Percentiles rank a stretch among this genome's conserved stretches.
phyloP scores from a whole-genome alignment of 2,329 filamentous ascomycete genomes.

The Trichothecium sympodiale region DNA sequence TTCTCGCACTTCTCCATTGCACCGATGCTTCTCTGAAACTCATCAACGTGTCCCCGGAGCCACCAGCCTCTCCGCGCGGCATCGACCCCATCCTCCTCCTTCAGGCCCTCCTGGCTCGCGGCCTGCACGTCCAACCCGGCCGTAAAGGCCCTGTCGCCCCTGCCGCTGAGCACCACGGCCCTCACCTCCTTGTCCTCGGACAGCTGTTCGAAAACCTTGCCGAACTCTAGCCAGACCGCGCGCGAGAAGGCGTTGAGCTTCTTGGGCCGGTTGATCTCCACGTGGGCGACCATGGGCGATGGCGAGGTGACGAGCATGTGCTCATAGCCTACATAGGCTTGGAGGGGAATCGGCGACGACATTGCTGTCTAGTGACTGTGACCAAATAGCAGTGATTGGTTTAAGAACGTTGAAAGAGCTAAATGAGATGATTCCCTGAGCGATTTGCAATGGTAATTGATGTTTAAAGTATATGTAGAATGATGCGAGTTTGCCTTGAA shows the following conservation, averaged over 20 bases:
- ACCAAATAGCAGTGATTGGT: no score
- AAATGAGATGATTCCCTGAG: no score
- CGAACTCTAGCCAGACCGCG: slow-evolving; percentile 77
- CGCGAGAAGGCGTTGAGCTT: slow-evolving; percentile 86
- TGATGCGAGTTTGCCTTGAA: no score
- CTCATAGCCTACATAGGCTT: slow-evolving; percentile 38
- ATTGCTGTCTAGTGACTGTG: no score
- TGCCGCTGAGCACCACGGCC: slow-evolving; percentile 67
- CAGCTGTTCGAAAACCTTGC: slow-evolving; percentile 58
- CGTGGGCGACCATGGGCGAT: slow-evolving; percentile 65
- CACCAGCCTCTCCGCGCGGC: slow-evolving; percentile 50
- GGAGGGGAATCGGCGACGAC: slow-evolving; percentile 14
- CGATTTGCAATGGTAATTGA: no score
- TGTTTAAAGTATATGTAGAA: no score
- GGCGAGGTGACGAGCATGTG: slow-evolving; percentile 69
- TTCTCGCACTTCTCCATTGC: slow-evolving; percentile 82
- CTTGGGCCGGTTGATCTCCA: slow-evolving; percentile 77
- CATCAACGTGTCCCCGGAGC: slow-evolving; percentile 57
- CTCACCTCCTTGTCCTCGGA: slow-evolving; percentile 64
- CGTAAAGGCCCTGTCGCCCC: slow-evolving; percentile 76
- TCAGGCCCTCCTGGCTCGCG: slow-evolving; percentile 42
- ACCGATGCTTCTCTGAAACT: slow-evolving; percentile 71
- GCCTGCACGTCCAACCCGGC: slow-evolving; percentile 75
- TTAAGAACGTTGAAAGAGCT: no score
- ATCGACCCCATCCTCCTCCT: slow-evolving; percentile 31